Evolutionary conservation across 257 asterid genomes (phyloP).

Genomic region (Nicotiana paniculata): DNA sequence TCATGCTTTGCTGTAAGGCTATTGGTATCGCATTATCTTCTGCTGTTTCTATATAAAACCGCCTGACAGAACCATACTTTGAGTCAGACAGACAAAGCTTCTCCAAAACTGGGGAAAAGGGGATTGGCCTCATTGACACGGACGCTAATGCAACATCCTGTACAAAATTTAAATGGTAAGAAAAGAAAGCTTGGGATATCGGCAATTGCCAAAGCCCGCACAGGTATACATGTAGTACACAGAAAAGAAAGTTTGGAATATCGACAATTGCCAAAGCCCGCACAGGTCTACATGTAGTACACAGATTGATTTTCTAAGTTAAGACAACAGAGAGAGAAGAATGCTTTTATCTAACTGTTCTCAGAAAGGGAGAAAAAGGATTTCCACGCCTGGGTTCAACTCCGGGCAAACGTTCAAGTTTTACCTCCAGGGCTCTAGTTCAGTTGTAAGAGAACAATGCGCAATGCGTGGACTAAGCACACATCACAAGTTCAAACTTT

Average conservation of each 20-base stretch:
- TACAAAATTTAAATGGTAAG: not conserved
- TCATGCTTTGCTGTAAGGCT: conserved; percentile 64
- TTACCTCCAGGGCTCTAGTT: too few relatives aligned
- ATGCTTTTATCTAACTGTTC: not conserved
- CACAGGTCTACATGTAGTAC: not conserved
- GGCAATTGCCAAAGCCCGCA: not conserved
- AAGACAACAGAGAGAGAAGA: not conserved
- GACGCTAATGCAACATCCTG: conserved; percentile 98
- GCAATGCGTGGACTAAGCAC: too few relatives aligned
- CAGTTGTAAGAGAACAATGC: too few relatives aligned
- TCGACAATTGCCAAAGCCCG: not conserved
- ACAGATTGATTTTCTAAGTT: not conserved
- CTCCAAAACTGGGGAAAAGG: conserved; percentile 80
- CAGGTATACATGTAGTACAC: not conserved
- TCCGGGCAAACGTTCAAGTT: too few relatives aligned
- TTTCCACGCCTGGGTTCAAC: too few relatives aligned
- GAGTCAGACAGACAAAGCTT: conserved; percentile 71
- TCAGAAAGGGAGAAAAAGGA: not conserved
- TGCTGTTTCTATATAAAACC: conserved; percentile 65
- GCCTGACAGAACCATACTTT: conserved; percentile 73
- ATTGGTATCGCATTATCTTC: conserved; percentile 90
- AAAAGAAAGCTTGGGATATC: not conserved
- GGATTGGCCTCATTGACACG: conserved; percentile 91
- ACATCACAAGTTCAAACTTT: too few relatives aligned
- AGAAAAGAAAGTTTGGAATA: not conserved